Conservation (phyloP, 2,329 filamentous ascomycete genomes). For the Exophiala spinifera region DNA sequence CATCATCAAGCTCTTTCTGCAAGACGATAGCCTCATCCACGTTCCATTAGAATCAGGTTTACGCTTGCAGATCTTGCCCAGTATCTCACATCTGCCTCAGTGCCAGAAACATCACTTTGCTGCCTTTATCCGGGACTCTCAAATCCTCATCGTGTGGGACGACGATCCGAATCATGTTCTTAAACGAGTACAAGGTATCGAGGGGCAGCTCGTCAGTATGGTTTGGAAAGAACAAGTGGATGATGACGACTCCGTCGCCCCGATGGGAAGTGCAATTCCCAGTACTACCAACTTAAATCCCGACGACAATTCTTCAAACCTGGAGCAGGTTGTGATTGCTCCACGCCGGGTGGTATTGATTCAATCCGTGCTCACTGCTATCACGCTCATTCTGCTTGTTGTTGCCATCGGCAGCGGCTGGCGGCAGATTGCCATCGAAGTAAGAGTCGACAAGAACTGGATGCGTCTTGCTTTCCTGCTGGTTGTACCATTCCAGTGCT, state of each 20-base stretch:
- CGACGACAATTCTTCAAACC: conserved; percentile 12
- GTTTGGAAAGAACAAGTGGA: conserved; percentile 38
- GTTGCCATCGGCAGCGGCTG: conserved; percentile 57
- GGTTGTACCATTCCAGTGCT: conserved; percentile 55
- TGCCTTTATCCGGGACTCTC: conserved; percentile 59
- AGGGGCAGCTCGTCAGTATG: conserved; percentile 41
- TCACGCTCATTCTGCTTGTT: conserved; percentile 54
- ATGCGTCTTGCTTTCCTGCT: conserved; percentile 54
- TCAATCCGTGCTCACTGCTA: conserved; percentile 53
- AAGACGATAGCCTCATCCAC: conserved; percentile 49
- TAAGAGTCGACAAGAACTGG: conserved; percentile 53
- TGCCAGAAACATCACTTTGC: conserved; percentile 65
- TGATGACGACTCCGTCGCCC: conserved; percentile 38
- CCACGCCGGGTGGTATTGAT: conserved; percentile 53
- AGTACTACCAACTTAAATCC: conserved; percentile 15
- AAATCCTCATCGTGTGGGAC: conserved; percentile 62
- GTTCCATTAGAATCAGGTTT: conserved; percentile 59
- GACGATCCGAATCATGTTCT: conserved; percentile 58
- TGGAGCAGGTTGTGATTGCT: conserved; percentile 42
- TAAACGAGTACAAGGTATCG: conserved; percentile 51
- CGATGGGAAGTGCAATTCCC: conserved; percentile 16
- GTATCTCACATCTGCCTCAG: conserved; percentile 54
- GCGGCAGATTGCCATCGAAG: conserved; percentile 54
- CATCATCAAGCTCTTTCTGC: conserved; percentile 60
- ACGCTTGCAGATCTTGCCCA: conserved; percentile 60